These are phyloP conservation scores for Cryptosporidium canis DNA, from an alignment of 169 alveolate genomes.

Conservation along the genomic window DNA sequence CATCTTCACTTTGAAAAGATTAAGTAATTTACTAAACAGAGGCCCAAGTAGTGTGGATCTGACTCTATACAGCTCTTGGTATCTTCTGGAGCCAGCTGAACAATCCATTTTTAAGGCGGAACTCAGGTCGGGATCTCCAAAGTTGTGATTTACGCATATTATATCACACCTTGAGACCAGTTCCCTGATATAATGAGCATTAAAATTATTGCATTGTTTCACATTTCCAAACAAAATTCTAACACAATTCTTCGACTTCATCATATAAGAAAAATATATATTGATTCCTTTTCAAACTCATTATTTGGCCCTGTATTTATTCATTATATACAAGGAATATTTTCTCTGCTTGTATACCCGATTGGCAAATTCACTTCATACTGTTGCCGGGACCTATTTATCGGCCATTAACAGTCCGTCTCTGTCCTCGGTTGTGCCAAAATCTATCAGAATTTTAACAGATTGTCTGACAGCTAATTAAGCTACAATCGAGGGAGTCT, in stretches of 20 bases:
- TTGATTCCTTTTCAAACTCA: background rate
- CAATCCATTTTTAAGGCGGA: background rate
- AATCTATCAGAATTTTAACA: too few species aligned
- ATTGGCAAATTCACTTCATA: too few species aligned
- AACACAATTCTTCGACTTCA: background rate
- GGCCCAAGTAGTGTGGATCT: background rate
- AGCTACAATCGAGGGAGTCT: too few species aligned
- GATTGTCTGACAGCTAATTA: too few species aligned
- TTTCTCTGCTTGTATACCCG: too few species aligned
- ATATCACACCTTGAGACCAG: slow-evolving; percentile 7
- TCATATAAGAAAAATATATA: background rate
- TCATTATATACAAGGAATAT: background rate
- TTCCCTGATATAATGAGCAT: background rate
- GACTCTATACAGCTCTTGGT: background rate
- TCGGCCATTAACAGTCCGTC: too few species aligned
- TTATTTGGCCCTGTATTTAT: background rate
- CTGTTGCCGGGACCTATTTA: too few species aligned
- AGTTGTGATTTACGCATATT: slow-evolving; percentile 11
- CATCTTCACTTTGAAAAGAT: background rate
- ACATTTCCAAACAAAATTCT: slow-evolving; percentile 6
- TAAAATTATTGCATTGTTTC: background rate
- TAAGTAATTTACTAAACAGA: slow-evolving; percentile 1
- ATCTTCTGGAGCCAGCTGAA: background rate
- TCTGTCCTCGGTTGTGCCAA: too few species aligned
- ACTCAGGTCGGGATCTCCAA: background rate